Evolutionary conservation across 176 grass and related monocot genomes (phyloP).

Genomic region (Cenchrus fungigraminus): DNA sequence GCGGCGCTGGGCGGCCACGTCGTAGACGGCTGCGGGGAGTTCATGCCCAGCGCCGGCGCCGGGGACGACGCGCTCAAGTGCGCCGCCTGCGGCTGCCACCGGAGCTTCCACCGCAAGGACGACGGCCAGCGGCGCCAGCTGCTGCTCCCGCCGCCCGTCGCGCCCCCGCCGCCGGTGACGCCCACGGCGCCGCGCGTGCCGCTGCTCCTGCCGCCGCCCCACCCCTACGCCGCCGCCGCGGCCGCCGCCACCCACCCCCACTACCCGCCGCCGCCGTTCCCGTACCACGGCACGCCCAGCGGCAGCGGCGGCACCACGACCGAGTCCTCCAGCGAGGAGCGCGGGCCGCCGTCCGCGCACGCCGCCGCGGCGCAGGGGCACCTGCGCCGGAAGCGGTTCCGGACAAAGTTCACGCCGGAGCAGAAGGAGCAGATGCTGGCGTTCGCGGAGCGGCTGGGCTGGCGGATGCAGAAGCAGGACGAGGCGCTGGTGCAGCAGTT

Average conservation of each 20-base stretch:
- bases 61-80: slow-evolving; percentile 49
- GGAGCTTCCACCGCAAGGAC: slow-evolving; percentile 82
- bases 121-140: slow-evolving; percentile 32
- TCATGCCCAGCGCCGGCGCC: slow-evolving; percentile 47
- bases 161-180: background rate
- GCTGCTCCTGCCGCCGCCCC: slow-evolving; percentile 43
- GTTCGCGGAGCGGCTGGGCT: slow-evolving; percentile 74
- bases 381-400: slow-evolving; percentile 59
- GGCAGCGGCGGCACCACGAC: slow-evolving; percentile 66
- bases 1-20: slow-evolving; percentile 58
- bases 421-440: slow-evolving; percentile 79
- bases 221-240: background rate
- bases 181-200: background rate
- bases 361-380: background rate
- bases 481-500: slow-evolving; percentile 58
- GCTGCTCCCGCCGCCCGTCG: slow-evolving; percentile 7
- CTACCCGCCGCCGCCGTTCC: slow-evolving; percentile 31
- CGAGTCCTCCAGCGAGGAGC: slow-evolving; percentile 74
- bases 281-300: slow-evolving; percentile 53
- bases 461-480: slow-evolving; percentile 74
- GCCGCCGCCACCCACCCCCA: slow-evolving; percentile 10
- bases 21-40: slow-evolving; percentile 82
- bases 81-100: slow-evolving; percentile 80
- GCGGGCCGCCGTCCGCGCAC: slow-evolving; percentile 7
- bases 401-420: slow-evolving; percentile 72